A percentile compares a stretch with the other conserved stretches of the same genome.
Conservation (phyloP, 306 rosid genomes). For the Argentina anserina region DNA sequence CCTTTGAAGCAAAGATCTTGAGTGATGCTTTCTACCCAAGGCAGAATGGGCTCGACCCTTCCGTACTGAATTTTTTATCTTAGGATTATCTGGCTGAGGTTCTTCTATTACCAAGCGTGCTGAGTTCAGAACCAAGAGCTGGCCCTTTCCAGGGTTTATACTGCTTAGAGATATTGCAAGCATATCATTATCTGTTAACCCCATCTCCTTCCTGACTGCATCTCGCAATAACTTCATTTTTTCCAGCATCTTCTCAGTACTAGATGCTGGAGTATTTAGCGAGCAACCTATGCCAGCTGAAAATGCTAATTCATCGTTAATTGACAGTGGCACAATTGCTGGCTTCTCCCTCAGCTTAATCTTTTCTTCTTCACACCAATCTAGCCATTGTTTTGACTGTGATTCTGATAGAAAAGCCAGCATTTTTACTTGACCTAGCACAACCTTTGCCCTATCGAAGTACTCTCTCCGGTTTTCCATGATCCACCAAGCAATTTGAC, state of each 20-base stretch:
- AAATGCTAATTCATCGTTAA: constrained; percentile 77
- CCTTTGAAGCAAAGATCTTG: constrained; percentile 50
- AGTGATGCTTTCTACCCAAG: constrained; percentile 46
- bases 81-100: constrained; percentile 30
- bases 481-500: constrained; percentile 93
- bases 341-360: constrained; percentile 60
- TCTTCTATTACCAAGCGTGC: constrained; percentile 39
- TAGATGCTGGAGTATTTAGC: constrained; percentile 75
- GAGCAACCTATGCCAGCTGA: constrained; percentile 72
- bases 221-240: constrained; percentile 56
- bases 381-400: constrained; percentile 75
- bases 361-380: constrained; percentile 76
- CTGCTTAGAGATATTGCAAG: constrained; percentile 82
- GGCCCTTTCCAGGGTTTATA: constrained; percentile 91
- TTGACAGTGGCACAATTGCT: constrained; percentile 67
- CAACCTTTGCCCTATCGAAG: constrained; percentile 67
- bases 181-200: constrained; percentile 61
- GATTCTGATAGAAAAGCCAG: constrained; percentile 67
- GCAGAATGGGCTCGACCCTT: constrained; percentile 37
- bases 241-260: constrained; percentile 54
- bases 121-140: constrained; percentile 72
- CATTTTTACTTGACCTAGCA: constrained; percentile 64
- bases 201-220: constrained; percentile 71
- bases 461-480: constrained; percentile 92
- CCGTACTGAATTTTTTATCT: constrained; percentile 22